Evolutionary conservation across 148 eudicot genomes (phyloP), one percentile per base, ranked within the genome.

Genomic region (Rheum nobile): DNA sequence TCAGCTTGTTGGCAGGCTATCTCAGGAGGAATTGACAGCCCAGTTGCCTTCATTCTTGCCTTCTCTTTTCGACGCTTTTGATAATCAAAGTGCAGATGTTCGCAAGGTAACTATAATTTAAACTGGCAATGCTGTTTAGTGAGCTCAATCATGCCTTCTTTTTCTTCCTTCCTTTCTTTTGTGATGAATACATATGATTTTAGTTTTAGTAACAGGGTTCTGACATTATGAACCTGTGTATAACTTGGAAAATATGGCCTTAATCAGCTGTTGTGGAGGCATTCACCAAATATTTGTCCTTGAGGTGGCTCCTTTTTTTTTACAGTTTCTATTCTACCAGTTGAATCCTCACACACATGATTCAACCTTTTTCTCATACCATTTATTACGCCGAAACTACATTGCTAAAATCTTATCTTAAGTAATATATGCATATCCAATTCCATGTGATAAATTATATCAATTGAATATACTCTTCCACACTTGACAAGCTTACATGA

Each of bases 51-150:
- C 98, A 43, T 94, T 94, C 82, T 83, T 94, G 84, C 97, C 97
- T 46, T 87, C 96, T 42, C 90, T 94, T 65, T 94, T 94, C 79
- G 98, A 91, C 71, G 98, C 98, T 75, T 94, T 94, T 83, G 97
- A 97, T 34, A 94, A 79, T 88, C 97, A 89, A 79, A 94, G 97
- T 80, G 97, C 97, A 37, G 98, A 94, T 80, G 96, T 94, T 74
- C 98, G 98, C 76, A 94, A 94, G 98, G 98, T 94, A 82, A 77
- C 54, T 2, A 16, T 39, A 38, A 71, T 19, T 32, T 19, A 68
- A 8, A 35, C 17, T 13, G 22, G 28, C 61, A 54, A 46, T 12
- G 19, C 50, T 46, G 50, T 46, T 46, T 17, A 46, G 4, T 13
- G 16, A 46, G 16, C 50, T 46, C n/a, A 46, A 54, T n/a, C 63